Evolutionary conservation across 1,284 basidiomycete species (phyloP).

Genomic region (Tetrapyrgos nigripes): DNA sequence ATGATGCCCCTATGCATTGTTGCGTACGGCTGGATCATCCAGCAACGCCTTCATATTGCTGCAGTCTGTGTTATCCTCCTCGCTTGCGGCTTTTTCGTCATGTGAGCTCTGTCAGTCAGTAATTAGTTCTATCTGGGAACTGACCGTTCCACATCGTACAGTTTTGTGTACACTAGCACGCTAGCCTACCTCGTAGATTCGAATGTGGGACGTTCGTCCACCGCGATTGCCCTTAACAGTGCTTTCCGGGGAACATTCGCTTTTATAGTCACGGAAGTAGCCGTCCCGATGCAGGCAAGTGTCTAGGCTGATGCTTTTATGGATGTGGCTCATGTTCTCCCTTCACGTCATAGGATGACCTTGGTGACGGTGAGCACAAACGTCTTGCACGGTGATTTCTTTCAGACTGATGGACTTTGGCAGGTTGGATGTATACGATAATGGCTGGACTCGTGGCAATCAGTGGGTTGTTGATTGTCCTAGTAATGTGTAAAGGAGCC

Average conservation of each 20-base stretch:
- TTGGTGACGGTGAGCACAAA: slow-evolving; percentile 45
- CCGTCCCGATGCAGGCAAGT: slow-evolving; percentile 68
- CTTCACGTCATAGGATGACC: slow-evolving; percentile 35
- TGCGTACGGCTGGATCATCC: slow-evolving; percentile 80
- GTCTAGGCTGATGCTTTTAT: background rate
- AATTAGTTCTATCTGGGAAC: background rate
- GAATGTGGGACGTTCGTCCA: slow-evolving; percentile 75
- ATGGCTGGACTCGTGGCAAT: slow-evolving; percentile 69
- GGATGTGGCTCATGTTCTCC: background rate
- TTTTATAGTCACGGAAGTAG: slow-evolving; percentile 73
- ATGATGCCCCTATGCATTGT: slow-evolving; percentile 66
- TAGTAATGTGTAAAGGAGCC: slow-evolving; percentile 55
- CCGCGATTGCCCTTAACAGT: slow-evolving; percentile 76
- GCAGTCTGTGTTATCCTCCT: slow-evolving; percentile 70
- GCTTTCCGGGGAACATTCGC: slow-evolving; percentile 73
- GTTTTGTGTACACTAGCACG: slow-evolving; percentile 75
- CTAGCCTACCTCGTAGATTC: slow-evolving; percentile 82
- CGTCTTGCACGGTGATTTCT: background rate
- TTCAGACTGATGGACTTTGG: background rate
- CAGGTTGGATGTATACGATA: slow-evolving; percentile 78
- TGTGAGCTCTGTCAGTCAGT: slow-evolving; percentile 52
- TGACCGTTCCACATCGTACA: slow-evolving; percentile 33
- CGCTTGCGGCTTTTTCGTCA: slow-evolving; percentile 70
- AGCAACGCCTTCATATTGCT: slow-evolving; percentile 68
- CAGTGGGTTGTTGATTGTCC: slow-evolving; percentile 56